These are phyloP conservation scores for Rusavskia elegans DNA, from an alignment of 495 filamentous ascomycete species.

Conservation along the genomic window DNA sequence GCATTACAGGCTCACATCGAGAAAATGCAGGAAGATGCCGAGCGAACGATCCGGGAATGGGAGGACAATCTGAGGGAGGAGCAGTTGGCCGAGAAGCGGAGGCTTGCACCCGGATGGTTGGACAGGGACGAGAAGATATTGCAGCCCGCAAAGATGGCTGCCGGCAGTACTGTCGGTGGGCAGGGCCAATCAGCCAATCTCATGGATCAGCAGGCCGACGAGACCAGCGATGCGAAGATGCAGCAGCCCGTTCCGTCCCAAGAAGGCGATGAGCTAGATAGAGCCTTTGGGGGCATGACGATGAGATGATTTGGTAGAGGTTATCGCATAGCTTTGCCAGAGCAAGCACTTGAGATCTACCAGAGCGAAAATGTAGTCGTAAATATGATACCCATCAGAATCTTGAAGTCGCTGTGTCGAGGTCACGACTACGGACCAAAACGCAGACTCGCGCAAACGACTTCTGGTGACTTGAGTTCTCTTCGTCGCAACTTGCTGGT, in stretches of 20 bases:
- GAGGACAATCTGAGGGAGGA: conserved; percentile 53
- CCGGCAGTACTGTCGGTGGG: conserved; percentile 9
- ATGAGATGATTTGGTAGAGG: conserved; percentile 1
- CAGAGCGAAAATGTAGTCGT: too few relatives aligned
- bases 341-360: too few relatives aligned
- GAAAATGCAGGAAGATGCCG: conserved; percentile 44
- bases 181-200: conserved; percentile 21
- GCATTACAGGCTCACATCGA: conserved; percentile 61
- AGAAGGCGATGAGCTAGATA: conserved; percentile 70
- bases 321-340: too few relatives aligned
- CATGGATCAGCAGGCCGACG: conserved; percentile 28
- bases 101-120: conserved; percentile 85
- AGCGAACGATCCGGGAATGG: conserved; percentile 48
- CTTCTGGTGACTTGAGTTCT: too few relatives aligned
- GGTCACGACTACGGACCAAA: too few relatives aligned
- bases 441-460: too few relatives aligned
- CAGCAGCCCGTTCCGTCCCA: conserved; percentile 32
- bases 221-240: conserved; percentile 19
- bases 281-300: conserved; percentile 65
- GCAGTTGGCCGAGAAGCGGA: conserved; percentile 81
- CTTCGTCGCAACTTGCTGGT: too few relatives aligned
- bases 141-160: conserved; percentile 43
- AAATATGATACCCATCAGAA: too few relatives aligned
- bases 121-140: conserved; percentile 76
- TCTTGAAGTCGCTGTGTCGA: too few relatives aligned